Evolutionary conservation across 1,139 yeast genomes (phyloP).

Genomic region (Kurtzmaniella quercitrusa): DNA sequence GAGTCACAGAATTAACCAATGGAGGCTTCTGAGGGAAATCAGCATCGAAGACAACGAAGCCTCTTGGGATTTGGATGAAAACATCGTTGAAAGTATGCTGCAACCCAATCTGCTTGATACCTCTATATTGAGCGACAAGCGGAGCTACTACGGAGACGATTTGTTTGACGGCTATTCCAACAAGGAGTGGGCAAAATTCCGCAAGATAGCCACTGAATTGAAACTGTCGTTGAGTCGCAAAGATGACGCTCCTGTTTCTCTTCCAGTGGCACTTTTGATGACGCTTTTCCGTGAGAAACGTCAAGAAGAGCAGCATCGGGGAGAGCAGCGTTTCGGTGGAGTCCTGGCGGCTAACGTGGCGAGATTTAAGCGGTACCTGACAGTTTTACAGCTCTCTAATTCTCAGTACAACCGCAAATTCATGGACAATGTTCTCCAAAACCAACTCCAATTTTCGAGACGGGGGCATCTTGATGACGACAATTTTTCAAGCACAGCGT

Average conservation of each 20-base stretch:
- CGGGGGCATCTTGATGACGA: slow-evolving; percentile 2
- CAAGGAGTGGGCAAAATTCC: slow-evolving; percentile 4
- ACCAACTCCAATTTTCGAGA: slow-evolving; percentile 5
- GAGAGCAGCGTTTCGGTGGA: slow-evolving; percentile 25
- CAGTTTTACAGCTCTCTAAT: neutral
- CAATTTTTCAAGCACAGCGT: slow-evolving; percentile 5
- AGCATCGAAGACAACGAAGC: slow-evolving; percentile 40
- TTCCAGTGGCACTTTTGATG: slow-evolving; percentile 4
- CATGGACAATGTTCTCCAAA: slow-evolving; percentile 4
- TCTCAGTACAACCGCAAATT: slow-evolving; percentile 2
- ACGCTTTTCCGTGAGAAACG: slow-evolving; percentile 9
- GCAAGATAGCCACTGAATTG: slow-evolving; percentile 4
- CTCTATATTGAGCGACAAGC: neutral
- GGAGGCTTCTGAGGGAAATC: slow-evolving; percentile 14
- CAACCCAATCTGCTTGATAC: slow-evolving; percentile 11
- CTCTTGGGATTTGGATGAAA: slow-evolving; percentile 44
- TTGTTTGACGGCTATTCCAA: slow-evolving; percentile 5
- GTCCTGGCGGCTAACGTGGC: slow-evolving; percentile 27
- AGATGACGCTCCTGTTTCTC: slow-evolving; percentile 2
- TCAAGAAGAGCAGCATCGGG: slow-evolving; percentile 19
- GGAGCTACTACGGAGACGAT: slow-evolving; percentile 6
- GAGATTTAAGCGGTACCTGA: slow-evolving; percentile 1
- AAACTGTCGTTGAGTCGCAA: slow-evolving; percentile 6
- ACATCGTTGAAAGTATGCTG: slow-evolving; percentile 11
- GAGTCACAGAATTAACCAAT: slow-evolving; percentile 12